These are phyloP conservation scores for Incumbomyces delicatus DNA, from an alignment of 2,329 filamentous ascomycete genomes.

Conservation along the genomic window DNA sequence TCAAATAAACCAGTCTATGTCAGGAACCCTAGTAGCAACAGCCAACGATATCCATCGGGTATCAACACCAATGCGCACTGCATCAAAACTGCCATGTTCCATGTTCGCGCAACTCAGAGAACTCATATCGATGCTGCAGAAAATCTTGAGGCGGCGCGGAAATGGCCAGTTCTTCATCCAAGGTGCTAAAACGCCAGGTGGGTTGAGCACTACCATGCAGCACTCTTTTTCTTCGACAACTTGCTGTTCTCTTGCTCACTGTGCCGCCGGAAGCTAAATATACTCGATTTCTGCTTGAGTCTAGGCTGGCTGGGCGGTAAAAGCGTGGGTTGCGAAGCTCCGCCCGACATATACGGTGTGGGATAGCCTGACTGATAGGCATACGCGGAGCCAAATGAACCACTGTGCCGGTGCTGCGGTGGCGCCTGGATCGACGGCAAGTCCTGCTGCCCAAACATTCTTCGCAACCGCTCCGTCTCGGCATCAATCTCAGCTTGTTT, in stretches of 20 bases:
- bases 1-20: too few species aligned
- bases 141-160: too few species aligned
- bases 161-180: too few species aligned
- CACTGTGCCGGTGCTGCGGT: conserved; percentile 5
- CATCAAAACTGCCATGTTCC: too few species aligned
- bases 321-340: conserved; percentile 16
- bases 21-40: too few species aligned
- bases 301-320: conserved; percentile 11
- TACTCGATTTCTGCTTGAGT: conserved; percentile 33
- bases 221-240: conserved; percentile 37
- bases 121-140: too few species aligned
- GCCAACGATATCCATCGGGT: too few species aligned
- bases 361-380: conserved; percentile 4
- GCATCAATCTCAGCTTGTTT: conserved; percentile 54
- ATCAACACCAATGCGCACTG: too few species aligned
- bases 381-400: conserved; percentile 1
- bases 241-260: conserved; percentile 25
- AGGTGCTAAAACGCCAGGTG: too few species aligned
- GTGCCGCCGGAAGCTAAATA: conserved; percentile 34
- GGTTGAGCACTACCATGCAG: conserved; percentile 30
- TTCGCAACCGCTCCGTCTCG: conserved; percentile 64
- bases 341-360: conserved; percentile 22
- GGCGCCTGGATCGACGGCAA: conserved; percentile 12
- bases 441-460: conserved; percentile 40
- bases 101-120: too few species aligned